Evolutionary conservation across 2,329 filamentous ascomycete genomes (phyloP).

Genomic region (Microsporum audouinii): DNA sequence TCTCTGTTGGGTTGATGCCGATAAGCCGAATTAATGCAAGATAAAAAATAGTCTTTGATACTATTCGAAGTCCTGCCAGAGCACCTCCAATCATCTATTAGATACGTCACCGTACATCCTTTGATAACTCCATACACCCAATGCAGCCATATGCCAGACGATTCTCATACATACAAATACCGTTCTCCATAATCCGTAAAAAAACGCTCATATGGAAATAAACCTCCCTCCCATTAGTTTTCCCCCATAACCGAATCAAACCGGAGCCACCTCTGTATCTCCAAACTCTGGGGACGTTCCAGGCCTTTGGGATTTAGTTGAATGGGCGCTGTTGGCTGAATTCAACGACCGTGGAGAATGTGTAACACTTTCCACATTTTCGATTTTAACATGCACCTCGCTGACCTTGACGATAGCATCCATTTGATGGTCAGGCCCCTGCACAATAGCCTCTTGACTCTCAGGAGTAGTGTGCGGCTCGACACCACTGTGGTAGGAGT

Average conservation of each 20-base stretch:
- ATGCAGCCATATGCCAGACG: no score
- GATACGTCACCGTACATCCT: no score
- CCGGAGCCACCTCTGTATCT: background rate
- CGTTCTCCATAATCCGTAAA: no score
- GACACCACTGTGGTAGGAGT: background rate
- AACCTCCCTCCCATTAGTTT: background rate
- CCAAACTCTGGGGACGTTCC: background rate
- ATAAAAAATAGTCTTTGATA: no score
- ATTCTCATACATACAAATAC: no score
- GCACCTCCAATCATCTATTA: no score
- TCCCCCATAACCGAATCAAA: background rate
- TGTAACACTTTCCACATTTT: background rate
- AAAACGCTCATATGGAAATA: no score
- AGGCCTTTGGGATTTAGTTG: background rate
- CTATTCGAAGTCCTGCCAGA: no score
- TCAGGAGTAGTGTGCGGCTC: background rate
- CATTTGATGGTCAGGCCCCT: background rate
- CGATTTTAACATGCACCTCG: conserved; percentile 6
- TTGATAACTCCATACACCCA: no score
- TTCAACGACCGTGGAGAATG: background rate
- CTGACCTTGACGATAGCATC: conserved; percentile 3
- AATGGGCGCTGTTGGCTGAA: background rate
- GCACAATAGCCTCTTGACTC: conserved; percentile 9
- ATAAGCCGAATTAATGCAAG: no score
- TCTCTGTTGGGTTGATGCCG: no score